These are phyloP conservation scores for Fusarium sulawesiense DNA, from an alignment of 2,329 filamentous ascomycete species.

Conservation along the genomic window DNA sequence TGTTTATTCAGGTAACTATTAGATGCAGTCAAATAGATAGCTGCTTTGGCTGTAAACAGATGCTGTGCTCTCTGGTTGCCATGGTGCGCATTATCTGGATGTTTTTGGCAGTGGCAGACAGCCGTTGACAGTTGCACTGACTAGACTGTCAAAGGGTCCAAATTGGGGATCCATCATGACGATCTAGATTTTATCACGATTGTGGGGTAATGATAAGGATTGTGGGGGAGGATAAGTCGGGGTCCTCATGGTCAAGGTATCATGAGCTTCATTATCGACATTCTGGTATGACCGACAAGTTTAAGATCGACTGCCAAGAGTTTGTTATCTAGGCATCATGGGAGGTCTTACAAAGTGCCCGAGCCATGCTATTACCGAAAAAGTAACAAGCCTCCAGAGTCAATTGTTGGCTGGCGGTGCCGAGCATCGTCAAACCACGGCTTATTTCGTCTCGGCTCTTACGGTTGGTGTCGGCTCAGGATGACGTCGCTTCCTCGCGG, in stretches of 20 bases:
- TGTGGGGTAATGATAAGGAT: constrained; percentile 42
- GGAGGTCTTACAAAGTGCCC: background rate
- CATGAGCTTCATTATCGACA: constrained; percentile 3
- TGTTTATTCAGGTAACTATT: background rate
- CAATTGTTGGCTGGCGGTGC: constrained; percentile 23
- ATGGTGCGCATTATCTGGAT: background rate
- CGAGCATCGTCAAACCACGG: constrained; percentile 45
- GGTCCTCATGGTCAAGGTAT: constrained; percentile 7
- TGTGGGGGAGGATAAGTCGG: constrained; percentile 34
- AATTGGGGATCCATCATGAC: constrained; percentile 7
- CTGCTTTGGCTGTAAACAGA: background rate
- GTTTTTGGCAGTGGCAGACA: constrained; percentile 14
- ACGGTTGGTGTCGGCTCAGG: constrained; percentile 50
- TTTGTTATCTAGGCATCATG: background rate
- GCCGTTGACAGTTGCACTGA: constrained; percentile 13
- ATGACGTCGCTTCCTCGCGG: constrained; percentile 46
- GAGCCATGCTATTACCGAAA: background rate
- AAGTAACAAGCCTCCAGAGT: background rate
- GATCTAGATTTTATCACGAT: constrained; percentile 32
- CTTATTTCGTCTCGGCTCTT: constrained; percentile 45
- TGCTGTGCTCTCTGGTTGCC: constrained; percentile 4
- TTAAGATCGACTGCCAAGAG: background rate
- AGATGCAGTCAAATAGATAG: background rate
- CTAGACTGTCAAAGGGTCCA: constrained; percentile 1
- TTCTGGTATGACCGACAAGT: background rate